Base-by-base conservation (phyloP, 495 filamentous ascomycete species). In the Tetracladium setigerum region DNA sequence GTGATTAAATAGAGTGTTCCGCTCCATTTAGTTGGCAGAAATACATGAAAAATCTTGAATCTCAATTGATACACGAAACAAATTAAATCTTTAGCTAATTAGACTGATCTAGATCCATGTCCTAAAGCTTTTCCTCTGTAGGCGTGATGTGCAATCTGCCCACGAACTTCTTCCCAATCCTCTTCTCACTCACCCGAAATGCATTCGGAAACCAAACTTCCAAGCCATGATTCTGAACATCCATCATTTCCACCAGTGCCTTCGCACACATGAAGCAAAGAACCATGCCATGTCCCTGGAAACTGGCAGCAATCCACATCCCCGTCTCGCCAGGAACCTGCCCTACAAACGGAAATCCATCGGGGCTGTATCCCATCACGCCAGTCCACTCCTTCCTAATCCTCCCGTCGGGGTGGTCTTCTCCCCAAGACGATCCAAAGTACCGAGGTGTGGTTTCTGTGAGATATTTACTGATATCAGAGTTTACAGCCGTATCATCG, bases 301-400 rank as follows among this genome's bases (percentile, higher is more conserved):
- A 82, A 15, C 67, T 62, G 1, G 60, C 65, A 33, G 62, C 64
- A 10, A 75, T 60, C 77, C 76, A 81, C 18, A 79, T 44, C 2
- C 64, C 67, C 32, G 64, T 55, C 38, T 64, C 60, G 5, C 40
- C 45, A 19, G 40, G 44, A 43, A 76, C 56, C 56, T 70, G 60
- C 8, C 73, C 71, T 5, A 83, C 73, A 49, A 78, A 71, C 0
- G 79, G 79, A 17, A 73, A 64, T 10, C 72, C 76, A 51, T 82
- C 77, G 1, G 70, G 66, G 14, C 64, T 73, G 18, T 67, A 71
- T 1, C 76, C 78, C 78, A 82, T 83, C 32, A 81, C 78, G 0
- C 79, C 79, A 10, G 73, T 79, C 79, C 79, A 83, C 49, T 76
- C 68, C 40, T 64, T 67, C 22, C 78, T 69, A 39, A 87, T 66